A percentile compares a stretch with the other conserved stretches of the same genome.
These are phyloP conservation scores for Sporothrix brunneoviolacea DNA, from an alignment of 2,329 filamentous ascomycete genomes.

Conservation along the genomic window DNA sequence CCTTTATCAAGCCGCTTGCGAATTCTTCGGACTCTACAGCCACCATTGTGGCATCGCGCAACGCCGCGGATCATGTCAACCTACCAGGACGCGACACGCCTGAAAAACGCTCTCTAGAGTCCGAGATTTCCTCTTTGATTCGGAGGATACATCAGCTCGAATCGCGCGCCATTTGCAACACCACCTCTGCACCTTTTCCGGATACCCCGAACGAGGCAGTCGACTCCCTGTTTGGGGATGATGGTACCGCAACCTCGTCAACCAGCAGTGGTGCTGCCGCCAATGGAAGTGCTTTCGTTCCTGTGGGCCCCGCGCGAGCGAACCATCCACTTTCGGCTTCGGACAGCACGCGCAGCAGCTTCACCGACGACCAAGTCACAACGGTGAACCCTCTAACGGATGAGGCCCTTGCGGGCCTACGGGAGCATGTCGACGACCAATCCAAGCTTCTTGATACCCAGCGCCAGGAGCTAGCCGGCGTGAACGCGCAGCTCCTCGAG, in stretches of 20 bases:
- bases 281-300: too few relatives aligned
- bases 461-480: conserved; percentile 75
- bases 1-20: conserved; percentile 26
- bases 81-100: conserved; percentile 71
- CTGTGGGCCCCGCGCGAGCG: conserved; percentile 1
- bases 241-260: conserved; percentile 38
- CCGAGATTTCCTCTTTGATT: conserved; percentile 72
- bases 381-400: conserved; percentile 59
- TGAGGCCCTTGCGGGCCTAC: conserved; percentile 76
- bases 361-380: conserved; percentile 21
- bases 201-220: conserved; percentile 74
- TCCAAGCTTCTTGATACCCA: conserved; percentile 86
- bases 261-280: conserved; percentile 28
- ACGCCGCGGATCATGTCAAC: conserved; percentile 47
- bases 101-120: conserved; percentile 73
- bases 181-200: conserved; percentile 55
- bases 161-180: conserved; percentile 49
- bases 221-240: conserved; percentile 57
- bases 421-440: conserved; percentile 88
- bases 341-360: conserved; percentile 21
- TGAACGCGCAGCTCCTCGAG: conserved; percentile 77
- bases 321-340: neutral
- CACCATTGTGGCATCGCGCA: conserved; percentile 11
- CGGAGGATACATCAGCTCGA: conserved; percentile 77
- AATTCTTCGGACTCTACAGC: conserved; percentile 20